Base-by-base conservation (phyloP, 805 yeast species). In the Kodamaea hsintzibuensis region DNA sequence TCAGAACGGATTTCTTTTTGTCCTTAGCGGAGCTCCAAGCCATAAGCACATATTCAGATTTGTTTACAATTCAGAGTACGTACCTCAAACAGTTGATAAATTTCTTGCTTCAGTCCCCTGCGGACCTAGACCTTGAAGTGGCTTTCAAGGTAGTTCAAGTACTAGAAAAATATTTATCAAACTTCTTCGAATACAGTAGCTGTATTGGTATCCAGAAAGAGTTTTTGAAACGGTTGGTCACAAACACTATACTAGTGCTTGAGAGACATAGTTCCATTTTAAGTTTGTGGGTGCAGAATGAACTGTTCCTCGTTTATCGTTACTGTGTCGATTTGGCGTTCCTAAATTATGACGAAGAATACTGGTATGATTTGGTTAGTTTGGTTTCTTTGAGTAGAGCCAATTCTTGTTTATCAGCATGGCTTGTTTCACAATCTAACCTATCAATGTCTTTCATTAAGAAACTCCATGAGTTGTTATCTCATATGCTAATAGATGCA, bases 21-120 rank as follows among this genome's bases (percentile, higher is more conserved):
- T 30, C 46, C 16, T 33, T 51, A 17, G 54, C 54, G 1, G 40
- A 14, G 8, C 5, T 46, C 16, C 22, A 22, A 12, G 14, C 35
- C 7, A 16, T 14, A 2, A 8, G 10, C 3, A 16, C 25, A 19
- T 27, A 14, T 17, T 37, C 25, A 12, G 50, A 51, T 13, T 18
- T 51, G 25, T 17, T 25, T 17, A n/a, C 39, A n/a, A 19, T 51
- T 3, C 54, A 51, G 37, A 40, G 42, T 33, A 43, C 27, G 19
- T 47, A 16, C 27, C 42, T 51, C 30, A 47, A 51, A 14, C 47
- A 47, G 8, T 30, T 51, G 50, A 13, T 51, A 9, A 18, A 27
- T 22, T 47, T 51, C 38, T 22, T 51, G 17, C 16, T 51, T 39
- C 47, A 35, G 27, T 22, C 35, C 5, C 6, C 8, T 8, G 17